phyloP scores from a whole-genome alignment of 176 grass and related monocot genomes.

The Saccharum officinarum region DNA sequence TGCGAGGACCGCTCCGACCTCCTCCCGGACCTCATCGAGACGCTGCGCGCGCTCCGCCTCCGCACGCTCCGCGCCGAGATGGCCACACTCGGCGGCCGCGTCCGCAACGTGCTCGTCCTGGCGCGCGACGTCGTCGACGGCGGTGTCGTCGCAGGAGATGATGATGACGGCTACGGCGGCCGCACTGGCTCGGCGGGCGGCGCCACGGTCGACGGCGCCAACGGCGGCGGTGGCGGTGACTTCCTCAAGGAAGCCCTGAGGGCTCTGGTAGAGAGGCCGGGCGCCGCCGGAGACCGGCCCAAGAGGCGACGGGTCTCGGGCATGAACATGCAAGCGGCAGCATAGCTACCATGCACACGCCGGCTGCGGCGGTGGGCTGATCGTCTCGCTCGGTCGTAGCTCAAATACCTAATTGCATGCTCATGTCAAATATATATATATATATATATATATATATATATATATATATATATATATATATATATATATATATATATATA shows the following conservation, averaged over 20 bases:
- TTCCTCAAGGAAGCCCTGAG: slow-evolving; percentile 68
- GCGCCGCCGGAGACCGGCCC: slow-evolving; percentile 48
- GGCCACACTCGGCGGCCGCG: slow-evolving; percentile 87
- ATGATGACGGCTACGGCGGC: background rate
- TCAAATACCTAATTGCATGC: slow-evolving; percentile 26
- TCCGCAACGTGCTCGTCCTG: slow-evolving; percentile 86
- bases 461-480: background rate
- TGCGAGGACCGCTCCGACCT: slow-evolving; percentile 94
- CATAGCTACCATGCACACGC: background rate
- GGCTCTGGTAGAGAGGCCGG: slow-evolving; percentile 64
- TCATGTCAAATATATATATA: too few species aligned
- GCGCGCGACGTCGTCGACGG: slow-evolving; percentile 38
- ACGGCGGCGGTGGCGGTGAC: slow-evolving; percentile 17
- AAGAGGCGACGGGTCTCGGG: slow-evolving; percentile 72
- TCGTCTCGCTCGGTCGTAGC: background rate
- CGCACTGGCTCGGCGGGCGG: background rate
- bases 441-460: too few species aligned
- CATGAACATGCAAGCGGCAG: slow-evolving; percentile 61
- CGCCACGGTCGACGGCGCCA: background rate
- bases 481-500: too few species aligned
- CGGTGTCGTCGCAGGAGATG: background rate
- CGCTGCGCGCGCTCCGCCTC: slow-evolving; percentile 72
- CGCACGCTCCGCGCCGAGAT: slow-evolving; percentile 89
- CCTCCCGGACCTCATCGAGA: slow-evolving; percentile 86
- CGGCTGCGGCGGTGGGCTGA: background rate